Evolutionary conservation across 2,329 filamentous ascomycete genomes (phyloP).

Genomic region (Chrysoporthe cubensis): DNA sequence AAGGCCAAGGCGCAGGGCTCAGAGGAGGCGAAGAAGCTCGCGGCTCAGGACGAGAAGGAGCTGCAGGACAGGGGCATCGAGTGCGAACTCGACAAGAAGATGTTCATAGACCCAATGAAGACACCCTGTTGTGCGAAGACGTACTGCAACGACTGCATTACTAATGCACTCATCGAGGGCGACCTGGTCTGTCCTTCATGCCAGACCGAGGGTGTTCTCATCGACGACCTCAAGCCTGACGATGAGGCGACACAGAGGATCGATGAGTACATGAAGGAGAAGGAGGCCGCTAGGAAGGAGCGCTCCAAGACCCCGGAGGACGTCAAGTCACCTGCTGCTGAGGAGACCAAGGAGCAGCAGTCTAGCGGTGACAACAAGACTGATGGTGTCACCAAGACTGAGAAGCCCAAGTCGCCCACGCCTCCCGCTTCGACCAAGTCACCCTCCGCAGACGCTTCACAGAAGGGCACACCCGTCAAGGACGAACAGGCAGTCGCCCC

Average conservation of each 20-base stretch:
- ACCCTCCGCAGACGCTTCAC: conserved; percentile 33
- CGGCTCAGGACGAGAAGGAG: conserved; percentile 79
- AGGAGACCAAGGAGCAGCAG: conserved; percentile 40
- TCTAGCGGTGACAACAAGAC: conserved; percentile 42
- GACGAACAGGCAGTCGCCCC: conserved; percentile 35
- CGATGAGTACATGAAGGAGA: conserved; percentile 69
- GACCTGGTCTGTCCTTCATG: conserved; percentile 96
- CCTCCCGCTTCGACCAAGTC: conserved; percentile 38
- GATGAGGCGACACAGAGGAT: conserved; percentile 79
- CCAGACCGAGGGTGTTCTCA: conserved; percentile 85
- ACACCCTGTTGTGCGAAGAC: conserved; percentile 98
- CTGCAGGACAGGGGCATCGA: conserved; percentile 85
- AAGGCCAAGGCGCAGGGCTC: conserved; percentile 91
- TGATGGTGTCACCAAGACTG: conserved; percentile 37
- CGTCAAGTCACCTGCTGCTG: conserved; percentile 38
- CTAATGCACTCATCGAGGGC: conserved; percentile 96
- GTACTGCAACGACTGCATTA: conserved; percentile 99
- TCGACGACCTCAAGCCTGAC: conserved; percentile 87
- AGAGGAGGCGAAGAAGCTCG: conserved; percentile 79
- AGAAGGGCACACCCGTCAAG: conserved; percentile 36
- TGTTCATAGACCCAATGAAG: conserved; percentile 99
- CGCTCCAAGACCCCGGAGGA: conserved; percentile 52
- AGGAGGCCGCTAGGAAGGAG: conserved; percentile 54
- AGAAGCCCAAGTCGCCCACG: conserved; percentile 42
- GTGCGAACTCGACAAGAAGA: conserved; percentile 94